Evolutionary conservation across 306 rosid species (phyloP).

Genomic region (Pterocarpus santalinus): DNA sequence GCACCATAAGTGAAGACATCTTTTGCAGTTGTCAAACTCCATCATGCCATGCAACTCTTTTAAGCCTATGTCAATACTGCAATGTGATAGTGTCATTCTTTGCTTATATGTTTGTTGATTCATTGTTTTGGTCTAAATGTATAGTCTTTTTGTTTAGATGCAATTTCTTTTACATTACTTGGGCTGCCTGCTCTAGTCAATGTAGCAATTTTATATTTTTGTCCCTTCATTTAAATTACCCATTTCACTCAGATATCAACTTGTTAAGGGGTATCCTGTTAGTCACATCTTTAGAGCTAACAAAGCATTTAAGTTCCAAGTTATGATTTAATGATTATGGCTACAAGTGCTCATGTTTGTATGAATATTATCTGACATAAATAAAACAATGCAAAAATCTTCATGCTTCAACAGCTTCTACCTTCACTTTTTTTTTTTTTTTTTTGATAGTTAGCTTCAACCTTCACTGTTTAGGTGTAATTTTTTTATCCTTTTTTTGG

Average conservation of each 20-base stretch:
- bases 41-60: not conserved
- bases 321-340: not conserved
- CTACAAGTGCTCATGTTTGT: not conserved
- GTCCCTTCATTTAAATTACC: not conserved
- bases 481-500: not conserved
- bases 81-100: conserved; percentile 12
- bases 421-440: too few relatives aligned
- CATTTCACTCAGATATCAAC: not conserved
- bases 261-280: not conserved
- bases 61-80: not conserved
- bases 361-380: not conserved
- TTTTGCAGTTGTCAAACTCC: not conserved
- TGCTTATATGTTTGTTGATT: conserved; percentile 1
- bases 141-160: not conserved
- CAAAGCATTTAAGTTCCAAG: not conserved
- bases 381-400: not conserved
- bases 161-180: not conserved
- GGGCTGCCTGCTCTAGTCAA: not conserved
- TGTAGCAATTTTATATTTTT: not conserved
- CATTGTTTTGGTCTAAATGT: not conserved
- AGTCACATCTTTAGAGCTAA: not conserved
- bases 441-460: not conserved
- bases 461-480: not conserved
- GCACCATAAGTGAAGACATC: not conserved
- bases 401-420: not conserved